Percentiles rank a stretch among this genome's conserved stretches.
Evolutionary conservation across 2,329 filamentous ascomycete species (phyloP).

Genomic region (Kalmusia sp.): DNA sequence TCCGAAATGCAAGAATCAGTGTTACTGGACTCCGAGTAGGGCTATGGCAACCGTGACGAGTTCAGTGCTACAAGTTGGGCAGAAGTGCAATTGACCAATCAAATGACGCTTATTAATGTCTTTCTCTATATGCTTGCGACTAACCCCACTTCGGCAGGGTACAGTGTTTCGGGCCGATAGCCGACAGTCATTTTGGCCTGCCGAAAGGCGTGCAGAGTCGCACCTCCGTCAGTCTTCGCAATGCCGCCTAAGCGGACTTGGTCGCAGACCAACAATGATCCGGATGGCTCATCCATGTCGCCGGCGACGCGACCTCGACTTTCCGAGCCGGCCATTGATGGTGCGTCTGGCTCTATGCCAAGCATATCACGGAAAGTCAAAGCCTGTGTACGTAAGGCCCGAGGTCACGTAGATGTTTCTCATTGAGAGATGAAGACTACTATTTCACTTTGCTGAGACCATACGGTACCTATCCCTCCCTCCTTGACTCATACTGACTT

Average conservation of each 20-base stretch:
- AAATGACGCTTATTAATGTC: neutral
- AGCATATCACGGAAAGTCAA: constrained; percentile 43
- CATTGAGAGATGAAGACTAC: no score
- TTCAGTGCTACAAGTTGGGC: no score
- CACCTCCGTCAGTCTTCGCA: constrained; percentile 11
- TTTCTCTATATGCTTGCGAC: neutral
- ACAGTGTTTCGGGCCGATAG: neutral
- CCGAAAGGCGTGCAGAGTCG: neutral
- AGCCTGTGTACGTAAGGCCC: no score
- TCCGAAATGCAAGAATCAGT: no score
- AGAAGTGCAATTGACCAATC: no score
- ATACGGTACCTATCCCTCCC: no score
- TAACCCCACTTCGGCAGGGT: neutral
- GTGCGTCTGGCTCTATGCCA: constrained; percentile 16
- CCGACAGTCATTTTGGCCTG: constrained; percentile 4
- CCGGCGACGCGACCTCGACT: constrained; percentile 13
- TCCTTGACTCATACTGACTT: no score
- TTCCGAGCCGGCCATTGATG: constrained; percentile 14
- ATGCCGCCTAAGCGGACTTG: constrained; percentile 30
- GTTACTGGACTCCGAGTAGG: no score
- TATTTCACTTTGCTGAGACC: no score
- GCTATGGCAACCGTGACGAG: no score
- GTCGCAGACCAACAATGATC: constrained; percentile 25
- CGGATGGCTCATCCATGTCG: constrained; percentile 15
- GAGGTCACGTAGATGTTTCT: no score